Evolutionary conservation across 495 filamentous ascomycete genomes (phyloP), one percentile per base, ranked within the genome.

Genomic region (Tuber brumale): DNA sequence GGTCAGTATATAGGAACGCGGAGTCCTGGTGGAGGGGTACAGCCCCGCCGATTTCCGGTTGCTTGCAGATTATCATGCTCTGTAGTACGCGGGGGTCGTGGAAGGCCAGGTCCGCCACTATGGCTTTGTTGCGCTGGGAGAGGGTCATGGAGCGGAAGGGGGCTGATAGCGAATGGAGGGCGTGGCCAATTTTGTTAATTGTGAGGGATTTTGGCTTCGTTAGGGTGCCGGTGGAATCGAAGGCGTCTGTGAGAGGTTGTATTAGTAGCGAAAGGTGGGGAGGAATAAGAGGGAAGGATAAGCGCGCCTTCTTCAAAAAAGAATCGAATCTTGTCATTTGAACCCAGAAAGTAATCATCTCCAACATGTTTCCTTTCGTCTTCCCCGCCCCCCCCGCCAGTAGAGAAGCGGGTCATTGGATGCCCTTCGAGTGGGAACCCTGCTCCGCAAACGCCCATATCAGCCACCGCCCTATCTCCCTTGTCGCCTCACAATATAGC

Each of bases 51-150:
- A 99, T 98, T 83, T 94, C 92, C 12, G 95, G 95, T 85, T 97
- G 95, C 83, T 99, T 99, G 88, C 93, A 97, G 78, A 99, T 99
- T 12, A 97, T 88, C 95, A 99, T 99, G 80, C 91, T 94, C 86
- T 99, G 95, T 76, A 99, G 86, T 1, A 92, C 87, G 48, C 86
- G 85, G 0, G 95, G 94, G 81, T 95, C 91, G 0, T 73, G 75
- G 84, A 97, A 97, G 1, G 91, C 90, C 19, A 99, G 85, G 2
- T 86, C 87, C 23, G 85, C 84, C 10, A 94, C 94, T 39, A 99
- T 90, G 21, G 87, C 87, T 1, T 78, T 78, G 80, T 91, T 88
- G 23, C 85, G 81, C 45, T 81, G 44, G 76, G 86, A 86, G 71
- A 91, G 80, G 75, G 90, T 88, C 0, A 93, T 87, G 0, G 86